phyloP scores from a whole-genome alignment of 805 yeast genomes.

The Lachancea kluyveri region DNA sequence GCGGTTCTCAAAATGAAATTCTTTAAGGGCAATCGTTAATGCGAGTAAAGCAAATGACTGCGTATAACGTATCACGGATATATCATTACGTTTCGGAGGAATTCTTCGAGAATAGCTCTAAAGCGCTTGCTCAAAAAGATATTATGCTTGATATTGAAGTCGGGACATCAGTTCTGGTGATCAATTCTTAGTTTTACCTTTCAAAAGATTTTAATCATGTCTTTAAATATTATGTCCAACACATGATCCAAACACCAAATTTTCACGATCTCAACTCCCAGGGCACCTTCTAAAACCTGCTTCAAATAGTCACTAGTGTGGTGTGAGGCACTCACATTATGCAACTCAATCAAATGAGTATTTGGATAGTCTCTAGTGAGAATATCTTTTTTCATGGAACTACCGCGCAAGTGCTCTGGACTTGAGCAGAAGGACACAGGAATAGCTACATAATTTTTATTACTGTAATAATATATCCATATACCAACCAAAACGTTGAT shows the following conservation, averaged over 20 bases:
- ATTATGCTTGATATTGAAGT: conserved; percentile 5
- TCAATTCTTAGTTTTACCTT: conserved; percentile 1
- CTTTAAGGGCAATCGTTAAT: conserved; percentile 1
- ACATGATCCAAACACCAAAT: conserved; percentile 6
- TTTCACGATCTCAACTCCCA: conserved; percentile 4
- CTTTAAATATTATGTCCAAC: conserved; percentile 2
- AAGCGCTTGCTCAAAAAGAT: conserved; percentile 5
- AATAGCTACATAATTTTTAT: conserved; percentile 3
- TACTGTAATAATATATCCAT: conserved; percentile 4
- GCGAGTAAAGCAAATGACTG: conserved; percentile 3
- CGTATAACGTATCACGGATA: conserved; percentile 2
- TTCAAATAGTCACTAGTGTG: conserved; percentile 4
- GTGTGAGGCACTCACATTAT: conserved; percentile 1
- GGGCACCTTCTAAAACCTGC: conserved; percentile 2
- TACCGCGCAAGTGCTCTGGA: neutral
- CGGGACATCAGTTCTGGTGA: conserved; percentile 3
- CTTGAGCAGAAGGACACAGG: conserved; percentile 3
- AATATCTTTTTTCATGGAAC: conserved; percentile 1
- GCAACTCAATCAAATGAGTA: conserved; percentile 2
- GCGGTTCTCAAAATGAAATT: conserved; percentile 3
- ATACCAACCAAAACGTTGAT: conserved; percentile 5
- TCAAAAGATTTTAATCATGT: conserved; percentile 2
- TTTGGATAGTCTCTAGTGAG: neutral
- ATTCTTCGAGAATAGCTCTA: conserved; percentile 1
- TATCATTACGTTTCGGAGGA: conserved; percentile 3